Percentiles rank a stretch among this genome's conserved stretches.
Conservation (phyloP, 352 stramenopile genomes). For the Pelagophyceae sp. region DNA sequence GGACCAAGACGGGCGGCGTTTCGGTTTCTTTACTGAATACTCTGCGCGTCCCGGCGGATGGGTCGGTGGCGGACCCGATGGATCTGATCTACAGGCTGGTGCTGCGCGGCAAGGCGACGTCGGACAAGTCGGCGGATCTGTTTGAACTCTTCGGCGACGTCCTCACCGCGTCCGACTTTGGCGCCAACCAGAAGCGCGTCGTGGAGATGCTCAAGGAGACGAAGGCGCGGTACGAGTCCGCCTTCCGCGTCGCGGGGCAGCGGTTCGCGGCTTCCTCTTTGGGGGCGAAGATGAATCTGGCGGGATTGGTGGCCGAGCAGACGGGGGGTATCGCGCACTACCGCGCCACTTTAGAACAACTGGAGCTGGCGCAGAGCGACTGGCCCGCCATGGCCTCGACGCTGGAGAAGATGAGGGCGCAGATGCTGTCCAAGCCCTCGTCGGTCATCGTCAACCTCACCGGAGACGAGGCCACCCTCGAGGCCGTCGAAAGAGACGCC, state of each 20-base stretch:
- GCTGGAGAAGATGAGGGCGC: constrained; percentile 56
- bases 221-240: constrained; percentile 46
- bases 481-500: too few species aligned
- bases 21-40: constrained; percentile 43
- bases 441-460: constrained; percentile 67
- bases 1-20: constrained; percentile 59
- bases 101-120: constrained; percentile 53
- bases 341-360: constrained; percentile 46
- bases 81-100: constrained; percentile 54
- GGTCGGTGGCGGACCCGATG: constrained; percentile 39
- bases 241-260: constrained; percentile 47
- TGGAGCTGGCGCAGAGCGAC: constrained; percentile 62
- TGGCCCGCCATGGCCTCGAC: constrained; percentile 53
- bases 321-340: constrained; percentile 60
- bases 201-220: constrained; percentile 68
- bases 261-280: constrained; percentile 37
- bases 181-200: constrained; percentile 49
- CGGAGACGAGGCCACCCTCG: constrained; percentile 47
- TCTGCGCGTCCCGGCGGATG: constrained; percentile 34
- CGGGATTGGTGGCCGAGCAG: constrained; percentile 60
- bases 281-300: constrained; percentile 10
- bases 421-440: constrained; percentile 45
- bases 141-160: constrained; percentile 65
- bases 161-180: constrained; percentile 55
- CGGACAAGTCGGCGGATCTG: constrained; percentile 58